These are phyloP conservation scores for Globisporangium nagaii DNA, from an alignment of 352 stramenopile species.

Conservation along the genomic window DNA sequence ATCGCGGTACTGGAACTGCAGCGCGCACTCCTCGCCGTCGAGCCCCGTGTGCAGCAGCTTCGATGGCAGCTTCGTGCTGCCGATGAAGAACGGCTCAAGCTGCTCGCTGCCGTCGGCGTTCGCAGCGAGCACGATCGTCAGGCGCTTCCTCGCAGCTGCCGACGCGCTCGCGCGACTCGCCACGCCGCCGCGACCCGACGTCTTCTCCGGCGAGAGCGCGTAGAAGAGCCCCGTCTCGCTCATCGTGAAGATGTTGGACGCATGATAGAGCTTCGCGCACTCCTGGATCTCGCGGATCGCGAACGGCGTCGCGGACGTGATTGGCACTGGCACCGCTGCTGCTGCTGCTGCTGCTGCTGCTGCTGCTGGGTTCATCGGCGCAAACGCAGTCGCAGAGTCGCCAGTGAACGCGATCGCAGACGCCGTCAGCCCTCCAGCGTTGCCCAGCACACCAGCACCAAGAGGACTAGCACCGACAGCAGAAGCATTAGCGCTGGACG, in stretches of 20 bases:
- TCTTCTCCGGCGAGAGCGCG: constrained; percentile 44
- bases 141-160: constrained; percentile 18
- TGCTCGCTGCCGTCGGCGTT: constrained; percentile 51
- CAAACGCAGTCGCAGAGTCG: not conserved
- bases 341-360: constrained; percentile 4
- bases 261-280: constrained; percentile 29
- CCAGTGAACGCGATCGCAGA: not conserved
- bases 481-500: not conserved
- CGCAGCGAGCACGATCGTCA: constrained; percentile 34
- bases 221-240: constrained; percentile 49
- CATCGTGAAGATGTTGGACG: constrained; percentile 51
- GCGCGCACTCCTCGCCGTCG: not conserved
- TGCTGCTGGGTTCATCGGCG: not conserved
- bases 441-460: not conserved
- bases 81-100: constrained; percentile 54
- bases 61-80: constrained; percentile 18
- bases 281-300: constrained; percentile 28
- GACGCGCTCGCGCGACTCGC: constrained; percentile 8
- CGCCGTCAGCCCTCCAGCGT: not conserved
- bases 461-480: not conserved
- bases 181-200: constrained; percentile 16
- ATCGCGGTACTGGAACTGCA: constrained; percentile 44
- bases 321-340: too few relatives aligned
- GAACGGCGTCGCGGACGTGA: constrained; percentile 7
- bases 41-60: constrained; percentile 1